Base-by-base conservation (phyloP, 257 asterid genomes). In the Voacanga thouarsii region DNA sequence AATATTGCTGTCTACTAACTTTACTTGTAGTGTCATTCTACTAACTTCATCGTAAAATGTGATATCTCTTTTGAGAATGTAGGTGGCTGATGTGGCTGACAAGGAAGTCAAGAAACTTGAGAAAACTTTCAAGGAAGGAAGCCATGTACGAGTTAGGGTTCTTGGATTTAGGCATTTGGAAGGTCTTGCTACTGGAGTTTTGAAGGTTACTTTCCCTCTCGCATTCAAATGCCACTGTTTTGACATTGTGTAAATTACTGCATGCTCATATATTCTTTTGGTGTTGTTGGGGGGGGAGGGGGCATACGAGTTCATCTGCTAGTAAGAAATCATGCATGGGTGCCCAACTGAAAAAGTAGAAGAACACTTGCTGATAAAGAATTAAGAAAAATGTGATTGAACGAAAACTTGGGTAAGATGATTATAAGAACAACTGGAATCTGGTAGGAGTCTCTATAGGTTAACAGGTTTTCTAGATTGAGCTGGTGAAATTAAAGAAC, bases 161-260 rank as follows among this genome's bases (percentile, higher is more conserved):
- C 96, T 85, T 79, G 98, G 97, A 64, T 92, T 89, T 83, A 92
- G 97, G 87, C 91, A 84, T 82, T 84, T 93, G 89, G 99, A 96
- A 86, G 99, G 99, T 63, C 91, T 95, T 82, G 98, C 98, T 59
- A 90, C 90, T 80, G 97, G 94, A 57, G 80, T 79, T 85, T 82
- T 92, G 81, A 95, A 93, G 98, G 99, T 95, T 70, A 57, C 71
- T 80, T 64, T 41, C 57, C 70, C 81, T 74, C 59, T 66, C 69
- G 39, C 71, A 64, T 43, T 28, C 67, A 53, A 77, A 75, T 53
- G 71, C 75, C 77, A 59, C 72, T 63, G 19, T 56, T 16, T 37
- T 14, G 6, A 2, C 12, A 0, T 41, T 63, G 19, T 55, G 33
- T 23, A 60, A 30, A 21, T 23, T 12, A 21, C 19, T 71, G 12